phyloP scores from a whole-genome alignment of 1,284 basidiomycete genomes.

The Trametes versicolor region DNA sequence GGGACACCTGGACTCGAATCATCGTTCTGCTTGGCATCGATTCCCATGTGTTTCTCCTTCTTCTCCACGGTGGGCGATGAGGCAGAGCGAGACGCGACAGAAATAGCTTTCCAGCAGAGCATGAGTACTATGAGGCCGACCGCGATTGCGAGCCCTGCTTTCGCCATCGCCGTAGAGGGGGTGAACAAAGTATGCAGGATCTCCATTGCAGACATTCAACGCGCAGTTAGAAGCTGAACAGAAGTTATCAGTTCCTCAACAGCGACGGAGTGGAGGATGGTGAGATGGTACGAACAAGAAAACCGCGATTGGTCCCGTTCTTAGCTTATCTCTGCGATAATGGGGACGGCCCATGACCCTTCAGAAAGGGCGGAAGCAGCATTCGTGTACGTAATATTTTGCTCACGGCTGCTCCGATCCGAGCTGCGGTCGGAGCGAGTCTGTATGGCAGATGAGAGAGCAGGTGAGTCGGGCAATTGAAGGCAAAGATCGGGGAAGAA shows the following conservation, averaged over 20 bases:
- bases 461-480: background rate
- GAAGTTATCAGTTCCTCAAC: background rate
- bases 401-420: background rate
- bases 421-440: background rate
- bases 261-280: background rate
- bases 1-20: background rate
- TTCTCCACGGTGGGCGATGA: background rate
- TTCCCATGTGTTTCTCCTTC: background rate
- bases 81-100: background rate
- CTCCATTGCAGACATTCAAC: background rate
- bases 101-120: background rate
- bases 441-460: background rate
- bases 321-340: constrained; percentile 21
- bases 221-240: background rate
- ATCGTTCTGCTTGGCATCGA: background rate
- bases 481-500: background rate
- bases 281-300: background rate
- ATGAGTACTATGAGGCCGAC: background rate
- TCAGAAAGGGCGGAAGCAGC: background rate
- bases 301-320: background rate
- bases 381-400: background rate
- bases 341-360: background rate
- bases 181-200: background rate
- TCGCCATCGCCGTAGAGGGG: background rate
- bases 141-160: background rate